Evolutionary conservation across 2,329 filamentous ascomycete genomes (phyloP), one percentile per base, ranked within the genome.

Genomic region (Nemania diffusa): DNA sequence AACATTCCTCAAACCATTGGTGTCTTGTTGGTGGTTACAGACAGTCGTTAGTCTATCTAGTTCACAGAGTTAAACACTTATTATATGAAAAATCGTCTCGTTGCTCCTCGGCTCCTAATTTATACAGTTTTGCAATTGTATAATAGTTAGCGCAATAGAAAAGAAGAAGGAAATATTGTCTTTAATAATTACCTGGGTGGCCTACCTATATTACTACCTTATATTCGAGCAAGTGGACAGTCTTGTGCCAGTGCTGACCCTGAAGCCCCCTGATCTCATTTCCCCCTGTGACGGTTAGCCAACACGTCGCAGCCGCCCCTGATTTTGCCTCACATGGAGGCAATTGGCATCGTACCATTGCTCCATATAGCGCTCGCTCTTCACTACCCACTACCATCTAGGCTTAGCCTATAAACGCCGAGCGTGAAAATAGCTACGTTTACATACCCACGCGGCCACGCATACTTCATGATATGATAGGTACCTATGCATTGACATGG

Each of bases 251-350:
- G 57, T 42, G 22, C 27, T 9, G 22, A 27, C 51, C 59, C 42
- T 62, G 59, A 62, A 62, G 57, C 60, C 40, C 42, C 60, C 52
- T 51, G 24, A 51, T 44, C 52, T 63, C 60, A 55, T 46, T 57
- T 57, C 17, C 53, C 60, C 51, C 27, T 48, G 44, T 9, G 44
- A 37, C 34, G 17, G 24, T 37, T 5, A 22, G 11, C 48, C 48
- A 56, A 56, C 32, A 27, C 59, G 59, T 62, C 60, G 60, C 60
- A 62, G 51, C 40, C 51, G 51, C 40, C 59, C 51, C 59, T 62
- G 51, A 57, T 57, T 17, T 29, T 29, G 15, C 42, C 27, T 52
- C 20, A 40, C 32, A 20, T 15, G 29, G 51, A 40, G 15, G n/a
- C 60, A 9, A 62, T 22, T 56, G 17, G 29, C 22, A 40, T 63